These are phyloP conservation scores for Nakazawaea wickerhamii DNA, from an alignment of 805 yeast genomes.

Conservation along the genomic window DNA sequence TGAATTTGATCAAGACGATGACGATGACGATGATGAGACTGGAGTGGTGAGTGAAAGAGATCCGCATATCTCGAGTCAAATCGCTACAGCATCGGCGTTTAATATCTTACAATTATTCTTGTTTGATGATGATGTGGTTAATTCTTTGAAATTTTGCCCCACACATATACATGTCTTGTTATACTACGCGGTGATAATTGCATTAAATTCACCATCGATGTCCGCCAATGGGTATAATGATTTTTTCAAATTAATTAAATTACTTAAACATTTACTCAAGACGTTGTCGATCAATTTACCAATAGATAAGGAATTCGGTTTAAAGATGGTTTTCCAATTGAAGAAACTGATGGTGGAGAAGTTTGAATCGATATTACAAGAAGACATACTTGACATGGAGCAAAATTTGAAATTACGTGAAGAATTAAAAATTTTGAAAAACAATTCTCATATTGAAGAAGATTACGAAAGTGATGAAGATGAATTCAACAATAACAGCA, in stretches of 20 bases:
- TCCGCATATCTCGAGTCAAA: slow-evolving; percentile 28
- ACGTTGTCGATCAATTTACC: slow-evolving; percentile 42
- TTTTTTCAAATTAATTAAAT: slow-evolving; percentile 31
- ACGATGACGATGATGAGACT: slow-evolving; percentile 7
- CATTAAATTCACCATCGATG: slow-evolving; percentile 42
- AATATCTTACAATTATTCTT: slow-evolving; percentile 55
- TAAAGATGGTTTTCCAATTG: slow-evolving; percentile 30
- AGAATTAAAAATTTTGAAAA: slow-evolving; percentile 21
- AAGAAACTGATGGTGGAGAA: slow-evolving; percentile 24
- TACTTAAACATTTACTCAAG: slow-evolving; percentile 38
- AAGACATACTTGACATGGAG: slow-evolving; percentile 15
- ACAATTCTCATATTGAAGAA: slow-evolving; percentile 16
- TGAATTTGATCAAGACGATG: slow-evolving; percentile 9
- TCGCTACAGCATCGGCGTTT: slow-evolving; percentile 59
- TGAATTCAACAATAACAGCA: slow-evolving; percentile 16
- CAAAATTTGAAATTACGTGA: slow-evolving; percentile 15
- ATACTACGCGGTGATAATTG: slow-evolving; percentile 57
- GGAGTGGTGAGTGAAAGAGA: slow-evolving; percentile 22
- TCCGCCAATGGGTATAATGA: slow-evolving; percentile 18
- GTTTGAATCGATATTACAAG: slow-evolving; percentile 17
- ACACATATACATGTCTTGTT: slow-evolving; percentile 70
- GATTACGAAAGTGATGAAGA: slow-evolving; percentile 8
- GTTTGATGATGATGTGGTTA: slow-evolving; percentile 51
- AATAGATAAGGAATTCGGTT: slow-evolving; percentile 47
- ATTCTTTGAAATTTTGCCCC: slow-evolving; percentile 57